Base-by-base conservation (phyloP, 306 rosid genomes). In the Delonix regia region DNA sequence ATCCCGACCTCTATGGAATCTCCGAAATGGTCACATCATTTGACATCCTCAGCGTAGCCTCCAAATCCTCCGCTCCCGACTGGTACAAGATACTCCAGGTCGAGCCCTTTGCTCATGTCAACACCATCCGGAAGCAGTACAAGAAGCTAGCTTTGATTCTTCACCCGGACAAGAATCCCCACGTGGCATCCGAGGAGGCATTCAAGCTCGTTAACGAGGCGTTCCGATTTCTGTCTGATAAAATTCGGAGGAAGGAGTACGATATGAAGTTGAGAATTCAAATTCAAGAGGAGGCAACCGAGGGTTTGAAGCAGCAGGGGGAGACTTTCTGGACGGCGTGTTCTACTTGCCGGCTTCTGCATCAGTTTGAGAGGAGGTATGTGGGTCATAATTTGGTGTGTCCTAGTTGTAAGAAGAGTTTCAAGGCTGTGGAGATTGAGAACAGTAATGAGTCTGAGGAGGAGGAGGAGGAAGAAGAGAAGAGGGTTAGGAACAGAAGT, bases 281-380 rank as follows among this genome's bases (percentile, higher is more conserved):
- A 83, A 87, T 91, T 76, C 96, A 89, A 86, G 86, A 89, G 36
- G 90, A 84, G 78, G 80, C 84, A 44, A 79, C 69, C 2, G 45
- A 38, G 55, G 79, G 36, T 24, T 18, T 63, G 62, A 63, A 57
- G 36, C 34, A 49, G 38, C 64, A 45, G 53, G 61, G 39, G 4
- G 90, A 62, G 41, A 89, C 99, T 8, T 94, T 92, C 77, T 92
- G 97, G 97, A 94, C 97, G 2, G 86, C 90, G 0, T 94, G 97
- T 56, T 83, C 87, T 11, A 88, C 87, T 52, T 94, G 99, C 77
- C 85, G 86, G 62, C 85, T 92, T 51, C 68, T 89, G 88, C 99
- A 94, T 79, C 86, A 89, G 84, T 94, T 94, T 53, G 90, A 92
- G 83, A 89, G 86, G 79, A 92, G 74, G 88, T 94, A 94, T 61